Percentiles rank a stretch among this genome's conserved stretches.
These are phyloP conservation scores for Caryocar brasiliense DNA, from an alignment of 441 rosid genomes.

Conservation along the genomic window DNA sequence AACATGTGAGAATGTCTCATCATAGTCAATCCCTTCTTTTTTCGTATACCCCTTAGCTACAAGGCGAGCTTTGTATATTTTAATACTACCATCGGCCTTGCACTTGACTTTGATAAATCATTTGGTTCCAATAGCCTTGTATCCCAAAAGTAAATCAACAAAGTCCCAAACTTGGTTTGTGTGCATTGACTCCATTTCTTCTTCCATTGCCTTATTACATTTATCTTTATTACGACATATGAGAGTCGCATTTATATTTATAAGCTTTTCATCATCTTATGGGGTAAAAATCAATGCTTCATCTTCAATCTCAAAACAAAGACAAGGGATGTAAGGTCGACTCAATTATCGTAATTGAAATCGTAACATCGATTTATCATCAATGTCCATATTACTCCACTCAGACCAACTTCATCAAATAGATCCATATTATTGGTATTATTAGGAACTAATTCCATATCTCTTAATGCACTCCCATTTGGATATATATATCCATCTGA, in stretches of 20 bases:
- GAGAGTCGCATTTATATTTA: neutral
- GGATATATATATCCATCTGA: neutral
- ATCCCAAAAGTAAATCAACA: neutral
- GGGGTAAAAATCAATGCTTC: neutral
- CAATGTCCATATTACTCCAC: neutral
- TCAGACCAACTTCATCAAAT: too few species aligned
- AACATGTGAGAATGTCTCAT: neutral
- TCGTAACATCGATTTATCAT: neutral
- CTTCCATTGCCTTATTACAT: neutral
- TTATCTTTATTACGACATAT: neutral
- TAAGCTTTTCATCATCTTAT: neutral
- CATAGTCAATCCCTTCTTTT: neutral
- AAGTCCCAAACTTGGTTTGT: neutral
- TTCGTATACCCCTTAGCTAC: neutral
- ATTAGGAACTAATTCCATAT: too few species aligned
- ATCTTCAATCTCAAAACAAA: neutral
- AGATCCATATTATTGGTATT: too few species aligned
- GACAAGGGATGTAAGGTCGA: neutral
- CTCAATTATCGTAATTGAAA: neutral
- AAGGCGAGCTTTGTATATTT: neutral
- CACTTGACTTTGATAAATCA: neutral
- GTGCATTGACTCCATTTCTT: neutral
- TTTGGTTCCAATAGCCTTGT: neutral
- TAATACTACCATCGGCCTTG: neutral
- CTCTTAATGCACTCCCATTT: too few species aligned